Base-by-base conservation (phyloP, 2,329 filamentous ascomycete species). In the Chaetomium olivaceum region DNA sequence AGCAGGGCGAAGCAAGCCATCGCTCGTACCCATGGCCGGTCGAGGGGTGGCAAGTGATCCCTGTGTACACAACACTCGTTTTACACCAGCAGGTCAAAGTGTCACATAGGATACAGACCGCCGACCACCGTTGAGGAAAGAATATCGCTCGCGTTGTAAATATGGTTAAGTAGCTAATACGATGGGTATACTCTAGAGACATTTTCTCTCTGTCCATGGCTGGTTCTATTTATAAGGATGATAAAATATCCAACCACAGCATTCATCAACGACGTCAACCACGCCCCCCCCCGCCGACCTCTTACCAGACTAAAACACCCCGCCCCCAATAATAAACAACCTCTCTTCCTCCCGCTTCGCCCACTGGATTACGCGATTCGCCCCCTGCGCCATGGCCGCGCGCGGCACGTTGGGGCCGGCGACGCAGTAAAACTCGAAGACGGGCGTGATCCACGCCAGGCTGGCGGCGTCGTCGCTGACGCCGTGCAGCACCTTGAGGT, bases 311-410 rank as follows among this genome's bases (percentile, higher is more conserved):
- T 61, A 89, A 72, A 90, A 90, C 71, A 98, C 94, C 52, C 93
- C 95, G n/a, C 95, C 96, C 1, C 95, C 95, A 74, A 99, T 95
- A 66, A 99, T 97, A 75, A 99, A 99, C 6, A 98, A 81, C 64
- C 95, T 84, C 78, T 98, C 93, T 77, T 98, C 94, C 78, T 99
- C 95, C 70, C 89, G 85, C 74, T 91, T 89, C 1, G 94, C 90
- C 93, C 94, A 99, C 74, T 95, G 91, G 6, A 96, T 89, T 58
- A 99, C 87, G 78, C 90, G 89, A 75, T 95, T 96, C 39, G 93
- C 94, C 12, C 90, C 92, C 76, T 94, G 90, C 11, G 92, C 91
- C 73, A 99, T 82, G 12, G 88, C 86, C 25, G 82, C 79, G 50
- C 86, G 80, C 31, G 85, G 85, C 43, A 85, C 79, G 69, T 89